Percentiles rank a stretch among this genome's conserved stretches.
These are phyloP conservation scores for Alternaria tenuissima DNA, from an alignment of 2,329 filamentous ascomycete genomes.

Conservation along the genomic window DNA sequence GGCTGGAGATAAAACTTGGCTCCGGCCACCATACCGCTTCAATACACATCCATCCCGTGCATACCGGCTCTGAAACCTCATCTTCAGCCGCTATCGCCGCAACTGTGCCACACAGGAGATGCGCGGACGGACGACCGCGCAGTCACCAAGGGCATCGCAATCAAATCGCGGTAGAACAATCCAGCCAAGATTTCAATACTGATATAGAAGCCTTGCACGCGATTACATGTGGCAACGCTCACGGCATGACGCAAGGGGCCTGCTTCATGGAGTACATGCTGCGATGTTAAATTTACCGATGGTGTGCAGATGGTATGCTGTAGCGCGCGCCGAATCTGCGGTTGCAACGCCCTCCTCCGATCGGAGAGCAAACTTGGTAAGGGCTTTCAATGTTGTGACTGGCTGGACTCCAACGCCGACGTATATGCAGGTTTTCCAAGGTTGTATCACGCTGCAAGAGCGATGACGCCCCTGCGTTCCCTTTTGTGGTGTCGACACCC, in stretches of 20 bases:
- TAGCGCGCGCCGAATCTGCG: not conserved
- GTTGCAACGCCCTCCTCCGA: not conserved
- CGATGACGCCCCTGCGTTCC: not conserved
- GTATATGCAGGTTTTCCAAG: not conserved
- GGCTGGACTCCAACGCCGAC: not conserved
- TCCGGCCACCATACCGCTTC: not conserved
- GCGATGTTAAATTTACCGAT: not conserved
- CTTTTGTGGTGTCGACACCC: not conserved
- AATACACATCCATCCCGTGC: not conserved
- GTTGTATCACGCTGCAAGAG: not conserved
- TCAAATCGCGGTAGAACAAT: not conserved
- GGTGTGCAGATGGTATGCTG: not conserved
- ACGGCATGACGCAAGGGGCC: not conserved
- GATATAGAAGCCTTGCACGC: not conserved
- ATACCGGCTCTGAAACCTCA: not conserved
- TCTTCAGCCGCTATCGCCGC: not conserved
- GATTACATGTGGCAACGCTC: not conserved
- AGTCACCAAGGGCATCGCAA: not conserved
- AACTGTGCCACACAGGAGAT: constrained; percentile 8
- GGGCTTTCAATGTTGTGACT: not conserved
- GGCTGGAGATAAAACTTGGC: not conserved
- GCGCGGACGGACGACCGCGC: constrained; percentile 2
- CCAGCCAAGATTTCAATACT: not conserved
- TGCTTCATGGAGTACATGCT: not conserved
- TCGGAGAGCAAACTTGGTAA: not conserved